Conservation (phyloP, 1,284 basidiomycete species). For the Veloboletus limbatus region DNA sequence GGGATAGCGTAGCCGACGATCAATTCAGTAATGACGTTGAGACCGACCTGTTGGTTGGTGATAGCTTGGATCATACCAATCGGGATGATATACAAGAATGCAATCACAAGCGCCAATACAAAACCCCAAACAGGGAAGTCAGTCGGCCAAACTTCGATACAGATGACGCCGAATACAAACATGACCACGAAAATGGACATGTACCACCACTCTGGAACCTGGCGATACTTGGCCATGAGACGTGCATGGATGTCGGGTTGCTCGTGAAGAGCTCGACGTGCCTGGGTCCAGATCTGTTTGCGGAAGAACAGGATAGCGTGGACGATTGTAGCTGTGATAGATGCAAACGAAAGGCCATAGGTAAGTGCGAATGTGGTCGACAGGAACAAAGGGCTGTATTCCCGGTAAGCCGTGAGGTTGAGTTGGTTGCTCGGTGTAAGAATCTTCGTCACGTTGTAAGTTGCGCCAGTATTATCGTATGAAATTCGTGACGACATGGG, state of each 20-base stretch:
- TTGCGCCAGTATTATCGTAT: no score
- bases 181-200: no score
- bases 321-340: conserved; percentile 64
- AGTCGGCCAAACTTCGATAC: conserved; percentile 57
- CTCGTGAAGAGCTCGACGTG: conserved; percentile 52
- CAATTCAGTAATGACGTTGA: conserved; percentile 49
- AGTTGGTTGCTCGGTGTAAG: no score
- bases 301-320: conserved; percentile 73
- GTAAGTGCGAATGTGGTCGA: conserved; percentile 67
- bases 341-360: conserved; percentile 70
- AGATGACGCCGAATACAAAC: conserved; percentile 56
- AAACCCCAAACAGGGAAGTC: conserved; percentile 56
- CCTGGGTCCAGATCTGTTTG: conserved; percentile 56
- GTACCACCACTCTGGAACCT: no score
- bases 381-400: no score
- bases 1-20: conserved; percentile 44
- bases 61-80: no score
- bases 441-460: no score
- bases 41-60: conserved; percentile 49
- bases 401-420: no score
- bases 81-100: conserved; percentile 53
- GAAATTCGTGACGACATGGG: no score
- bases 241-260: conserved; percentile 72
- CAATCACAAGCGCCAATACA: conserved; percentile 38
- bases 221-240: no score